Evolutionary conservation across 495 filamentous ascomycete species (phyloP).

Genomic region (Penicillium macrosclerotiorum): DNA sequence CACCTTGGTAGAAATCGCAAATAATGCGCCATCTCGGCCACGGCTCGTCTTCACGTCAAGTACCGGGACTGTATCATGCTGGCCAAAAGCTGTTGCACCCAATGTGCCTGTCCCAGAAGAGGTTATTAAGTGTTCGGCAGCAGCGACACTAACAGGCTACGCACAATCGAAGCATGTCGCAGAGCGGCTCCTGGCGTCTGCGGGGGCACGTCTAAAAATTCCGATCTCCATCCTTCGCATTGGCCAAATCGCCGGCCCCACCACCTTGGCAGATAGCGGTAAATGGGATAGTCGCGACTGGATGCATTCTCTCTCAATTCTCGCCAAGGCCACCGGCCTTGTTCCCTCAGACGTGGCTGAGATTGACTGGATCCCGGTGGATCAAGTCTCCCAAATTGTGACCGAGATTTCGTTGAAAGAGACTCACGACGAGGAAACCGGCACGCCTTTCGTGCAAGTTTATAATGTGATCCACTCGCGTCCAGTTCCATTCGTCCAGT

Average conservation of each 20-base stretch:
- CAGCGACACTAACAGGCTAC: constrained; percentile 45
- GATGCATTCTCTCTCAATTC: constrained; percentile 21
- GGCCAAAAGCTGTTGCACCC: constrained; percentile 21
- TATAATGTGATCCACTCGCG: constrained; percentile 27
- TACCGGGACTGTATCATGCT: constrained; percentile 34
- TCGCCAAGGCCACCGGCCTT: constrained; percentile 18
- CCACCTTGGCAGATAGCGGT: constrained; percentile 7
- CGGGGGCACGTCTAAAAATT: constrained; percentile 34
- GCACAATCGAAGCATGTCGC: constrained; percentile 27
- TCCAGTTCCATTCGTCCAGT: constrained; percentile 9
- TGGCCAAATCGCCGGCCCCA: constrained; percentile 54
- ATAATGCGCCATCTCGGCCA: constrained; percentile 34
- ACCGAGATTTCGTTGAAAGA: constrained; percentile 12
- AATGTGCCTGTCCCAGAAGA: constrained; percentile 42
- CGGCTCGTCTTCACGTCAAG: constrained; percentile 54
- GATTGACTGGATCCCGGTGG: constrained; percentile 29
- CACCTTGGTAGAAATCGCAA: constrained; percentile 47
- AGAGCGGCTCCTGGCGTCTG: constrained; percentile 49
- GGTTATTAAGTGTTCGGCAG: constrained; percentile 35
- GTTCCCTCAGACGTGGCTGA: constrained; percentile 14
- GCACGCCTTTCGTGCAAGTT: constrained; percentile 6
- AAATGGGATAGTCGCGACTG: constrained; percentile 28
- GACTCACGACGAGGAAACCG: constrained; percentile 3
- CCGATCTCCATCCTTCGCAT: constrained; percentile 46
- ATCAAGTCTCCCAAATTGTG: constrained; percentile 17